phyloP scores from a whole-genome alignment of 176 grass and related monocot species.

The Lolium perenne region DNA sequence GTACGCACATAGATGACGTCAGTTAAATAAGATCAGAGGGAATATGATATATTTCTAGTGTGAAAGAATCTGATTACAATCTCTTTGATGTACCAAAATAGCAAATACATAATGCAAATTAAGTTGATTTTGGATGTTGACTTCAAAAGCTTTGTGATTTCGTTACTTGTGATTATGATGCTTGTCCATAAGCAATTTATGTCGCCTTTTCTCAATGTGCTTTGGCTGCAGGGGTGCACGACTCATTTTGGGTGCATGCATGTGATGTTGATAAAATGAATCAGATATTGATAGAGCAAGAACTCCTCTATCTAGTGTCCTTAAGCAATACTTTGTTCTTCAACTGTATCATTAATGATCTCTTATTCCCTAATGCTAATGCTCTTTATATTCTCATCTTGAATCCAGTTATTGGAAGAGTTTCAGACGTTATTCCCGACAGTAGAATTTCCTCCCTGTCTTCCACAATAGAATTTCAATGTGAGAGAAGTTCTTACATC shows the following conservation, averaged over 20 bases:
- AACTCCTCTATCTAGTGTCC: conserved; percentile 5
- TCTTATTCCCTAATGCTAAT: conserved; percentile 4
- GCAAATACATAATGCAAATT: background rate
- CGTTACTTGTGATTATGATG: conserved; percentile 1
- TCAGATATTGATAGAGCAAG: conserved; percentile 82
- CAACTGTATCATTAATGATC: background rate
- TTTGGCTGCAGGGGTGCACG: conserved; percentile 76
- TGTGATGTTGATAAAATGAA: conserved; percentile 96
- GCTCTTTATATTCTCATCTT: conserved; percentile 27
- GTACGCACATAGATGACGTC: no score
- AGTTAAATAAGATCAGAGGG: no score
- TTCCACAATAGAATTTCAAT: conserved; percentile 72
- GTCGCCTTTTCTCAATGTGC: conserved; percentile 11
- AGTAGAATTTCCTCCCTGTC: conserved; percentile 77
- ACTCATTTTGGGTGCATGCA: conserved; percentile 97
- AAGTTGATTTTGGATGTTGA: conserved; percentile 13
- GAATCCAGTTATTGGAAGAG: conserved; percentile 71
- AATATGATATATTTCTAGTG: background rate
- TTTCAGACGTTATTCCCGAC: conserved; percentile 74
- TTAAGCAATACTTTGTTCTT: background rate
- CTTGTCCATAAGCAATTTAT: conserved; percentile 22
- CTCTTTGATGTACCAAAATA: background rate
- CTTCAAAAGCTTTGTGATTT: background rate
- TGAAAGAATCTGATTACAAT: background rate
- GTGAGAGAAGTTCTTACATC: conserved; percentile 76